Evolutionary conservation across 768 basidiomycete genomes (phyloP), one percentile per base, ranked within the genome.

Genomic region (Leucocoprinus sp.): DNA sequence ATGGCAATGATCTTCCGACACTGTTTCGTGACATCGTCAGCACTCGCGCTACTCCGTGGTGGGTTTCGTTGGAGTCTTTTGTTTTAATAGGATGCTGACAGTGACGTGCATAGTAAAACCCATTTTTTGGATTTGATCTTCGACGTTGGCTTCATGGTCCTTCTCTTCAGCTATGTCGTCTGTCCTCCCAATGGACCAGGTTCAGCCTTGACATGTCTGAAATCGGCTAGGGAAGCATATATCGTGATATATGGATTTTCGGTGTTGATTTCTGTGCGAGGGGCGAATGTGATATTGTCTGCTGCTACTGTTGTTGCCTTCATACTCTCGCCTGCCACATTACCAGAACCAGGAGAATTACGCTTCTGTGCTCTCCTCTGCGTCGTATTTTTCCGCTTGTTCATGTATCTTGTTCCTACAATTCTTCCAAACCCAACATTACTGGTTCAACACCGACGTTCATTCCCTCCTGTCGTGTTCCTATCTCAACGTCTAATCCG

Each of bases 401-500:
- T 75, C 8, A 60, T 66, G 23, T 60, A 79, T n/a, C 74, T 78
- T 50, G 60, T 71, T 5, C 70, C 75, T 2, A 43, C 53, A 22
- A 40, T 29, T 35, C 24, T 60, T 8, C 73, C 75, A 4, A 73
- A 67, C 48, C 74, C 72, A 8, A 50, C 71, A 9, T 65, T 70
- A 50, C 57, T 78, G 22, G 42, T 74, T 26, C 57, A 59, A n/a
- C 63, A 64, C 17, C 59, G 64, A 1, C 51, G 50, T 14, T 56
- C 57, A n/a, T 53, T 80, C 6, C 76, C 78, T 2, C 60, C 77
- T 8, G 65, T 70, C 1, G 57, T 63, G 9, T 61, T 78, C 26
- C 51, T 80, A 4, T 55, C 52, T 35, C 59, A 62, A 42, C 65
- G 66, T 12, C 48, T 75, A n/a, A 55, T 56, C 2, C 57, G 58